Evolutionary conservation across 768 basidiomycete species (phyloP).

Genomic region (Dioszegia crocea): DNA sequence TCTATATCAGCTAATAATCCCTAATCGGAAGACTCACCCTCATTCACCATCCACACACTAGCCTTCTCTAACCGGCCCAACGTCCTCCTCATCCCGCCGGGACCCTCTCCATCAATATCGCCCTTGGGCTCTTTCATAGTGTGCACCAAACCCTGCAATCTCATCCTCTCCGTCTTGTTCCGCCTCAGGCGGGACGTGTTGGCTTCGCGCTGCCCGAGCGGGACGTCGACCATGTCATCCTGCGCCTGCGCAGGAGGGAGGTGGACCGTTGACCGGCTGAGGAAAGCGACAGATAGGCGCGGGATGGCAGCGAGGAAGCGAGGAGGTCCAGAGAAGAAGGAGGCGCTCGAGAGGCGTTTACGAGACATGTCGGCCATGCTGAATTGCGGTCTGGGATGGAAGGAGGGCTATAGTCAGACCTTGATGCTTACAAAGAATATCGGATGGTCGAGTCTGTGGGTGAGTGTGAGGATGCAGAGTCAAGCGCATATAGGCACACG

Average conservation of each 20-base stretch:
- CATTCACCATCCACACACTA: slow-evolving; percentile 88
- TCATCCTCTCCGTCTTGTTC: slow-evolving; percentile 76
- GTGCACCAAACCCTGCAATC: slow-evolving; percentile 80
- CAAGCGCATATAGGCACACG: too few species aligned
- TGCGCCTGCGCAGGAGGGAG: background rate
- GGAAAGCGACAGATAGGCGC: background rate
- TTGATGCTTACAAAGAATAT: too few species aligned
- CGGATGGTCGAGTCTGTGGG: too few species aligned
- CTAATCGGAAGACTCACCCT: slow-evolving; percentile 54
- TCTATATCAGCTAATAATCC: background rate
- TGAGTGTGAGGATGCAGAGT: too few species aligned
- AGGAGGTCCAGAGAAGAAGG: slow-evolving; percentile 10
- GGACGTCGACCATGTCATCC: slow-evolving; percentile 3
- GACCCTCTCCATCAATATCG: slow-evolving; percentile 37
- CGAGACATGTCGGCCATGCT: background rate
- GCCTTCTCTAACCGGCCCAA: slow-evolving; percentile 52
- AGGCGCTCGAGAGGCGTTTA: background rate
- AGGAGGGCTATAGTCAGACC: too few species aligned
- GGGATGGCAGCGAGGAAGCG: background rate
- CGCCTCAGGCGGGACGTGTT: slow-evolving; percentile 62
- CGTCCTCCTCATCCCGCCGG: slow-evolving; percentile 42
- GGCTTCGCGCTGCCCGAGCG: slow-evolving; percentile 14
- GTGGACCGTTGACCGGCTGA: background rate
- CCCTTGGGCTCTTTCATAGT: slow-evolving; percentile 51
- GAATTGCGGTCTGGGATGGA: background rate